Conservation (phyloP, 1,139 yeast genomes). For the Saccharomycopsis phalli region DNA sequence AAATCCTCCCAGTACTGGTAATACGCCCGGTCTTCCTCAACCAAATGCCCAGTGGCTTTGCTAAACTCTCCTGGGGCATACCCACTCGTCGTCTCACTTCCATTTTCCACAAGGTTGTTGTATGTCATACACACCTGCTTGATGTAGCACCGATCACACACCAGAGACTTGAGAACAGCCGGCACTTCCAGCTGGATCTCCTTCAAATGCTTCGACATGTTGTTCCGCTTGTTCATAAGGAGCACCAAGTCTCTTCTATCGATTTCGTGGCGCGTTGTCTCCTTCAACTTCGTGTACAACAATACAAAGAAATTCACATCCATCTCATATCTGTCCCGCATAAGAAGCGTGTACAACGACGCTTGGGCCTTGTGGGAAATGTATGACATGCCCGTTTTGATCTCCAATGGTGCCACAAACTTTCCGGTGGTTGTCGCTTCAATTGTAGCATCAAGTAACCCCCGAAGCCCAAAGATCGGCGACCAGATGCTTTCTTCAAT, state of each 20-base stretch:
- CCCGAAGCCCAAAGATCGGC: slow-evolving; percentile 85
- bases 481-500: slow-evolving; percentile 91
- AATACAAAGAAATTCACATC: slow-evolving; percentile 58
- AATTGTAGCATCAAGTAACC: slow-evolving; percentile 81
- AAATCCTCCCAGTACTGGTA: slow-evolving; percentile 66
- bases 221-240: slow-evolving; percentile 64
- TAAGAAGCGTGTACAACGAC: slow-evolving; percentile 68
- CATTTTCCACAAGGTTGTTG: slow-evolving; percentile 52
- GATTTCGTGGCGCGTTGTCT: slow-evolving; percentile 50
- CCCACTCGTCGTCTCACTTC: slow-evolving; percentile 39
- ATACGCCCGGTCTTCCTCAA: slow-evolving; percentile 39
- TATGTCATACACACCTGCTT: slow-evolving; percentile 60
- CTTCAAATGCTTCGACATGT: slow-evolving; percentile 49
- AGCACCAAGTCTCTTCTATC: slow-evolving; percentile 45
- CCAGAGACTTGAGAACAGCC: slow-evolving; percentile 41
- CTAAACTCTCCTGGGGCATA: slow-evolving; percentile 38
- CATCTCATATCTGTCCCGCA: slow-evolving; percentile 70
- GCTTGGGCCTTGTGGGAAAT: slow-evolving; percentile 82
- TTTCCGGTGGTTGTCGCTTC: slow-evolving; percentile 43
- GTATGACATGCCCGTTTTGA: slow-evolving; percentile 71
- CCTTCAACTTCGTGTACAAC: slow-evolving; percentile 60
- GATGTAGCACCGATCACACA: slow-evolving; percentile 63
- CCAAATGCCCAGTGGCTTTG: slow-evolving; percentile 43
- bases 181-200: slow-evolving; percentile 41
- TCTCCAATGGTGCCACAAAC: slow-evolving; percentile 69